Evolutionary conservation across 2,329 filamentous ascomycete genomes (phyloP), one percentile per base, ranked within the genome.

Genomic region (Mycocentrospora acerina): DNA sequence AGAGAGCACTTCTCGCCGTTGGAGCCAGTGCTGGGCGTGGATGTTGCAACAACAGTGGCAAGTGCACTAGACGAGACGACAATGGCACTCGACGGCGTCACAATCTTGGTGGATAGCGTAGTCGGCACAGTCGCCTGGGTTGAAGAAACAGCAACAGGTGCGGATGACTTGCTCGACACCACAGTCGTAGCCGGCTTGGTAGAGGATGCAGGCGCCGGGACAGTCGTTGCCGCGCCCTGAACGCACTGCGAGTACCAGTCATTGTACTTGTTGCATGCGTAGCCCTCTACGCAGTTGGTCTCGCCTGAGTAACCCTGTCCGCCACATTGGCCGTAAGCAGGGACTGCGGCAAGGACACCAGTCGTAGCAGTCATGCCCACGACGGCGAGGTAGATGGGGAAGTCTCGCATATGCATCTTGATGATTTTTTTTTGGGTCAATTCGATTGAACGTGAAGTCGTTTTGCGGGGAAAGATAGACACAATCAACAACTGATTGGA

Each of bases 241-340:
- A 59, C 29, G 46, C 73, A 75, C 60, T 76, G 73, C 28, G 54
- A 68, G 60, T 76, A 76, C 52, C 68, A 76, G 3, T 64, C 57
- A 58, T 74, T 75, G 28, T 40, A 49, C n/a, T 58, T 52, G 28
- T 60, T 59, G 58, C 73, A 76, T 6, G 55, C 50, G 37, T 47
- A 58, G 10, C 71, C 72, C n/a, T 56, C 35, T 2, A 60, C 58
- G 38, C 72, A 75, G 14, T 53, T 44, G 1, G 62, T 69, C 4
- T 69, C 48, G 25, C 72, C 73, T 4, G 53, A 60, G 43, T 57
- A 72, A 45, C 60, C 63, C 15, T 53, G 53, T 16, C 72, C 73
- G 42, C 72, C 73, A 50, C 73, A 75, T 54, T 74, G 72, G 10
- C 67, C 68, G 46, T 69, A 75, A 12, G 51, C 49, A 17, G 43